Evolutionary conservation across 2,329 filamentous ascomycete genomes (phyloP), one percentile per base, ranked within the genome.

Genomic region (Sordariomycetes sp.): DNA sequence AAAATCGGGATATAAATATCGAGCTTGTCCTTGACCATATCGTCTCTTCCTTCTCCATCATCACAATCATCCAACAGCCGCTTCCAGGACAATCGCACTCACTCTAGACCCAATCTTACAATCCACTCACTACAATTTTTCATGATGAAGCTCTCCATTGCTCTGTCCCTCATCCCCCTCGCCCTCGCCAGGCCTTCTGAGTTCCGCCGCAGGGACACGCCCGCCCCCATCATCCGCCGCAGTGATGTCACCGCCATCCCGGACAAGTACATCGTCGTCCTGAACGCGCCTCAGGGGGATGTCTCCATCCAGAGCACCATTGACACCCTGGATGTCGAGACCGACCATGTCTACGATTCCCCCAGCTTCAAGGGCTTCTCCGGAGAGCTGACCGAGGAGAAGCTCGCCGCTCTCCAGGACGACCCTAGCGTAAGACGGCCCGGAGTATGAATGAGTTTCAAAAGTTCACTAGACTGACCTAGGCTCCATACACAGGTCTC

Each of bases 401-500:
- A 52, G n/a, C 52, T 62, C 34, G 61, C 62, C 48, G 48, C 20
- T 20, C n/a, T 66, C 57, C 55, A 60, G 35, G 60, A 36, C 12
- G 57, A 57, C 36, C 36, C 48, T 15, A 55, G 51, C 25, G 58
- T 59, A 15, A 22, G 56, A 34, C 10, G 24, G 10, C 28, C 25
- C 45, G 45, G n/a, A 39, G 61, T 51, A 36, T 42, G 4, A 22
- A 20, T 20, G 2, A 2, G 34, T 15, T 7, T 25, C 12, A 39
- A 25, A 17, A 32, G 12, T 51, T 10, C 15, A 35, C 39, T 22
- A 4, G 3, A 48, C 54, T 56, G 4, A 50, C 39, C 28, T 20
- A 56, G 6, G 35, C 22, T 17, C 22, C 8, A 50, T 22, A 6
- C 12, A 20, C 10, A 56, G 54, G 39, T 56, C 25, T 32, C 96